Evolutionary conservation across 192 early-diverging fungal species (phyloP), one percentile per base, ranked within the genome.

Genomic region (Helicostylum pulchrum): DNA sequence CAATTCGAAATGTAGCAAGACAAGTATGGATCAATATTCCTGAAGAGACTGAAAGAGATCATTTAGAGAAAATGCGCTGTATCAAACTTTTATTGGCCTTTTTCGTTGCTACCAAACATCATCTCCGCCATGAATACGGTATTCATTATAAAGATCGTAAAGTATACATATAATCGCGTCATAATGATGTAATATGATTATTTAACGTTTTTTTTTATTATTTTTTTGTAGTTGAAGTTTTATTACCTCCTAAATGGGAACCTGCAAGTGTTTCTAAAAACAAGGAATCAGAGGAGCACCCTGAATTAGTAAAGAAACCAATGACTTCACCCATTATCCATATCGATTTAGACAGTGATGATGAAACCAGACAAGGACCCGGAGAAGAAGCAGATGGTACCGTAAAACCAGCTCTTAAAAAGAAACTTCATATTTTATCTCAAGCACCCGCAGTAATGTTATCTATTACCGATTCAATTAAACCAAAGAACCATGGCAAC

Each of bases 1-100:
- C 83, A 12, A 79, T 89, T 54, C 82, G 91, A 7, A 89, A 88
- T 62, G 68, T 92, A 20, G 75, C 89, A 9, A 80, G 91, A 17
- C 76, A 87, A 36, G 76, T 89, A 34, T 90, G 87, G 88, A 77
- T 91, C 44, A 74, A 81, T 47, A 76, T 82, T 47, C 76, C 79
- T 36, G 79, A 78, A 58, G 66, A 78, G 8, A 67, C 70, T 21
- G 70, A 77, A 11, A n/a, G 30, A 10, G 79, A 83, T 51, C 79
- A 78, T 48, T 20, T 68, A 9, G 82, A 88, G 61, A 90, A 87
- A 72, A 56, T 80, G 52, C 36, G 70, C 34, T 71, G 73, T 32
- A 66, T 87, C 50, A 80, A 77, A 62, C 61, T 85, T 17, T 42
- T 87, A 23, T 47, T 85, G 15, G 85, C 83, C 7, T 87, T 71